Evolutionary conservation across 805 yeast species (phyloP).

Genomic region (Candida ficus): DNA sequence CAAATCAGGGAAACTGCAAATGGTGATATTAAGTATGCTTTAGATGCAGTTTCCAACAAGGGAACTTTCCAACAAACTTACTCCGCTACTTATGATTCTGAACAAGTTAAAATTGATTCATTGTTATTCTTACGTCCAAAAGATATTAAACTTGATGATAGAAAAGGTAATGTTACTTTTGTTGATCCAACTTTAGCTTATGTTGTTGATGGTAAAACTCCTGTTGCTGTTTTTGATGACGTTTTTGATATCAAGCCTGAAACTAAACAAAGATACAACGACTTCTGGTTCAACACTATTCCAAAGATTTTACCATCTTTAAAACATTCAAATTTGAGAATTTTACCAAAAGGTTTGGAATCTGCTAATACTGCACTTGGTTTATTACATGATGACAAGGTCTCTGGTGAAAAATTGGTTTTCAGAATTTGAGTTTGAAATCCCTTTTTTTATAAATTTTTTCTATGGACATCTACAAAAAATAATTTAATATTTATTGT

Average conservation of each 20-base stretch:
- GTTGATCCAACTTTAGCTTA: conserved; percentile 34
- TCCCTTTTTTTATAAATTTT: too few relatives aligned
- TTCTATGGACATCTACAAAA: too few relatives aligned
- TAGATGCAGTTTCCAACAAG: conserved; percentile 31
- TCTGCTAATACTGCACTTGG: conserved; percentile 32
- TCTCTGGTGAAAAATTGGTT: conserved; percentile 41
- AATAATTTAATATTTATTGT: too few relatives aligned
- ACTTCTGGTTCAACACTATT: conserved; percentile 25
- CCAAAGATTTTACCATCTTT: conserved; percentile 23
- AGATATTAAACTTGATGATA: conserved; percentile 24
- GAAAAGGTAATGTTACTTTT: conserved; percentile 30
- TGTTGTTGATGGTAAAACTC: conserved; percentile 30
- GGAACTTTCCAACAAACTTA: conserved; percentile 31
- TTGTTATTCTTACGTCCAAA: conserved; percentile 28
- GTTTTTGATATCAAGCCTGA: conserved; percentile 23
- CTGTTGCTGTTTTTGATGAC: conserved; percentile 28
- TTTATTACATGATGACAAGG: conserved; percentile 33
- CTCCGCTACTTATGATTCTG: conserved; percentile 28
- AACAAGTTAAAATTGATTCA: conserved; percentile 32
- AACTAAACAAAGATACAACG: conserved; percentile 21
- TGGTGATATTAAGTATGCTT: conserved; percentile 26
- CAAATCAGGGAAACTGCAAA: conserved; percentile 33
- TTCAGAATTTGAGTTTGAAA: conserved; percentile 25
- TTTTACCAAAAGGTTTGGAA: conserved; percentile 29
- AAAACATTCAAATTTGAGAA: conserved; percentile 30